Base-by-base conservation (phyloP, 495 filamentous ascomycete species). In the Trypethelium eluteriae region DNA sequence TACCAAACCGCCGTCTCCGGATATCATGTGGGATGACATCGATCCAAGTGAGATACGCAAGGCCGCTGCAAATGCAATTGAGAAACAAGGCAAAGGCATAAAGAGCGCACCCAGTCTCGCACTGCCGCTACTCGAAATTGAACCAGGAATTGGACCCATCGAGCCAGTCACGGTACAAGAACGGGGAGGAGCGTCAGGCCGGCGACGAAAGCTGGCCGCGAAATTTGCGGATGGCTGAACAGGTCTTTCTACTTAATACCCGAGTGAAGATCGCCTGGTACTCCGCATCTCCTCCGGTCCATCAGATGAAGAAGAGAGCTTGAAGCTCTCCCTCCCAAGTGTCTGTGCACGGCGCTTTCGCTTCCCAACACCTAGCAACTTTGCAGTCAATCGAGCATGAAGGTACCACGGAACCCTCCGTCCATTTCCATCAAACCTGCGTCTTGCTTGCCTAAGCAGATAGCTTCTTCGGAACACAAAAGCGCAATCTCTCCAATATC, bases 161-260 rank as follows among this genome's bases (percentile, higher is more conserved):
- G 49, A 53, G 49, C 49, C 5, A 18, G n/a, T 12, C 5, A 18
- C 5, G 49, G 53, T 3, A 18, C 53, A 59, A 36, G 32, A 36
- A 36, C 53, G 53, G 9, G 53, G 32, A 34, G 53, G 53, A 36
- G 10, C 18, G 53, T 36, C 25, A 35, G 53, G 32, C 10, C 53
- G 53, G 53, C 53, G 53, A 9, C n/a, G 53, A 32, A 59, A 36
- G 53, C 14, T 59, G 53, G 53, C 53, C 36, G 18, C 53, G 53
- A 59, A 6, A 32, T 36, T 59, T 59, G 32, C 53, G 32, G 53
- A 59, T 14, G 32, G 5, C 2, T 14, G n/a, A 16, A 14, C 49
- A 46, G 41, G 41, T 46, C 16, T 46, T 1, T 25, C 25, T 25
- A 25, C 25, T 25, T 25, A 25, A 25, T 25, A 25, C 25, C 25